These are phyloP conservation scores for Thalassiosira exigua DNA, from an alignment of 352 stramenopile genomes.

Conservation along the genomic window DNA sequence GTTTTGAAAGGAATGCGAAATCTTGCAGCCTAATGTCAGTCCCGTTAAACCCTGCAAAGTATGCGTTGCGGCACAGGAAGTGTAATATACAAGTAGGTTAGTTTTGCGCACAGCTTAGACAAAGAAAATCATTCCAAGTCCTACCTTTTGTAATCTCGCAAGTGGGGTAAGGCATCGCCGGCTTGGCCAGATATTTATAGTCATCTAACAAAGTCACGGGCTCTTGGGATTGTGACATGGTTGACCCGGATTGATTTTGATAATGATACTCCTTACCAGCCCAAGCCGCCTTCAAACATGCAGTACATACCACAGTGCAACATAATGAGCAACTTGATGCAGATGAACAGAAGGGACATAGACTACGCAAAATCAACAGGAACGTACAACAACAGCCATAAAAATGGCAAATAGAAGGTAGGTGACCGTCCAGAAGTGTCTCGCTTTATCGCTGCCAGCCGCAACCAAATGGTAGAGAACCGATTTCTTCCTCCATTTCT, in stretches of 20 bases:
- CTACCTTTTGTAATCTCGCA: constrained; percentile 63
- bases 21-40: constrained; percentile 48
- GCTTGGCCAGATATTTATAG: constrained; percentile 50
- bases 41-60: background rate
- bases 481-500: constrained; percentile 47
- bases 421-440: constrained; percentile 39
- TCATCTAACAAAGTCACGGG: constrained; percentile 18
- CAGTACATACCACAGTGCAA: no score
- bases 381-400: constrained; percentile 43
- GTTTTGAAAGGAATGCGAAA: constrained; percentile 64
- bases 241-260: no score
- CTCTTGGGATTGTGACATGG: no score
- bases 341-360: no score
- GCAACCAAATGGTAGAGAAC: constrained; percentile 48
- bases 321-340: no score
- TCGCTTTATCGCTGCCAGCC: constrained; percentile 38
- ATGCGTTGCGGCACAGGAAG: no score
- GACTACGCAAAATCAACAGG: no score
- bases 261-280: no score
- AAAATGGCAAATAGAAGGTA: constrained; percentile 51
- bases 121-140: constrained; percentile 17
- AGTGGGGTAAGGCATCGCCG: constrained; percentile 72
- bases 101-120: no score
- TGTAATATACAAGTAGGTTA: no score
- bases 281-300: no score